Base-by-base conservation (phyloP, 2,329 filamentous ascomycete species). In the Ophiostoma tasmaniense region DNA sequence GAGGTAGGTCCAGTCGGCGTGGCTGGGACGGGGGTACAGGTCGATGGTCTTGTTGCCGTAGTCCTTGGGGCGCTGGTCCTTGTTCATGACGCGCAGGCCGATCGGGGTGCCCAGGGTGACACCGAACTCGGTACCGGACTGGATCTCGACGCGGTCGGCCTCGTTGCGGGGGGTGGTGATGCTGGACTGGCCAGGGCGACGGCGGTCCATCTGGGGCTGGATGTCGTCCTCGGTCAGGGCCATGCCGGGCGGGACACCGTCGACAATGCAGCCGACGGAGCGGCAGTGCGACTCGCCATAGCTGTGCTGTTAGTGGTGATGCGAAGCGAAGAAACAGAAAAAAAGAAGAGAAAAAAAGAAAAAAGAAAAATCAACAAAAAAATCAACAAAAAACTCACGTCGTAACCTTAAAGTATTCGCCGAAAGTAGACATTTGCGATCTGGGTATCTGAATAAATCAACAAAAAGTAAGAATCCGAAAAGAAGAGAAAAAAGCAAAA, bases 1-100 rank as follows among this genome's bases (percentile, higher is more conserved):
- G 71, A 97, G 84, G 81, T 98, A 98, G 71, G 95, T 98, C 87
- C 90, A 97, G 80, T 98, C 94, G 71, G 95, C 94, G 80, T 98
- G 95, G 77, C 89, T 92, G 45, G 94, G 95, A 67, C 95, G 87
- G 4, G 95, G 95, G 84, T 90, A 98, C 72, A 88, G 81, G 79
- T 98, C 92, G 87, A 97, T 97, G 37, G 93, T 97, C 77, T 87
- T 86, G 80, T 88, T 87, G 69, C 91, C 91, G 80, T 98, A 98
- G 82, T 99, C 95, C 77, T 92, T 89, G 50, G 93, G 94, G 72
- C 94, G 84, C 77, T 97, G 92, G 78, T 98, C 93, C 82, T 98
- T 89, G 79, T 98, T 98, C 79, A 89, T 84, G 61, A 98, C 93
- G 70, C 91, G 81, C 81, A 98, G 87, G 71, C 86, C 90, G 77